phyloP scores from a whole-genome alignment of 306 rosid species.

The Chamaecrista fasciculata region DNA sequence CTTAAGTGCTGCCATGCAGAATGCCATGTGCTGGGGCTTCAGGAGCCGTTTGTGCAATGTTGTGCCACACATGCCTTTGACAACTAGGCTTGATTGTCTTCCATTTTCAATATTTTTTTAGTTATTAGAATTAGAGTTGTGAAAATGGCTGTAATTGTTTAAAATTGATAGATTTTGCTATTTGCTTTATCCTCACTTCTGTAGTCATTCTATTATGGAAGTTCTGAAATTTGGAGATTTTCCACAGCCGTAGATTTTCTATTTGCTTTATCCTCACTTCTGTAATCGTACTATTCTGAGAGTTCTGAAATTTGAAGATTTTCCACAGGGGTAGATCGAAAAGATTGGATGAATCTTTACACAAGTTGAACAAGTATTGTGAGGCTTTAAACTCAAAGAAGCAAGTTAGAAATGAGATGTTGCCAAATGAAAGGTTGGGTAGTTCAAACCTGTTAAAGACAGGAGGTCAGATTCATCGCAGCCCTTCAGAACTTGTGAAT shows the following conservation, averaged over 20 bases:
- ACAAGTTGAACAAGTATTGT: constrained; percentile 63
- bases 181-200: constrained; percentile 24
- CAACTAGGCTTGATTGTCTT: neutral
- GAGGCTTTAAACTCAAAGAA: constrained; percentile 65
- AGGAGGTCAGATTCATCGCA: constrained; percentile 53
- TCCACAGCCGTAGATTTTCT: constrained; percentile 50
- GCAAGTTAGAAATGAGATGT: constrained; percentile 59
- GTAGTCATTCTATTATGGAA: constrained; percentile 33
- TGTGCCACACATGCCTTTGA: neutral
- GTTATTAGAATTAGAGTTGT: constrained; percentile 15
- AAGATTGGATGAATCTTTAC: constrained; percentile 62
- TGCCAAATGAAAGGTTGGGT: constrained; percentile 56
- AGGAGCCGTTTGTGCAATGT: neutral
- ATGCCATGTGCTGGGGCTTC: neutral
- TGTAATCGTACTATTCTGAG: constrained; percentile 32
- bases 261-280: constrained; percentile 24
- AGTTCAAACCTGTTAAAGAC: constrained; percentile 54
- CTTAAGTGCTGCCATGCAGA: neutral
- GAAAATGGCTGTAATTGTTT: constrained; percentile 15
- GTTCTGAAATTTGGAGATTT: constrained; percentile 27
- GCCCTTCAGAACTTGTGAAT: constrained; percentile 50
- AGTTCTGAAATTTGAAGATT: constrained; percentile 28
- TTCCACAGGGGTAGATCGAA: constrained; percentile 56
- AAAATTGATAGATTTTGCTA: neutral
- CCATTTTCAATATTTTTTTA: constrained; percentile 10